Evolutionary conservation across 2,329 filamentous ascomycete species (phyloP).

Genomic region (Aspergillus sp.): DNA sequence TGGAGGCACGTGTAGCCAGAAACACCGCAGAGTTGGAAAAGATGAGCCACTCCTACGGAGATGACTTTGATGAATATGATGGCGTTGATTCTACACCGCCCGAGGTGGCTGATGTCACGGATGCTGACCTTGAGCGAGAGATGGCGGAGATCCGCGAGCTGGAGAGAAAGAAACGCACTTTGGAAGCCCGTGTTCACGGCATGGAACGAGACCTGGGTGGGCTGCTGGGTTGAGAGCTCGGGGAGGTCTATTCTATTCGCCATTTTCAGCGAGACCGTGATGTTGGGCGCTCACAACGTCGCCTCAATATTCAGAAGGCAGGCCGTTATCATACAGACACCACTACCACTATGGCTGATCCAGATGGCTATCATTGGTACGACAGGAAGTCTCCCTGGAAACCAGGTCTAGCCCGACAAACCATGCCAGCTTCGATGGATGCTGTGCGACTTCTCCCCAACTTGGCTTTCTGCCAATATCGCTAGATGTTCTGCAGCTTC

Average conservation of each 20-base stretch:
- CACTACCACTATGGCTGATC: not conserved
- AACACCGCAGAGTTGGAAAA: conserved; percentile 73
- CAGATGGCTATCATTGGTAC: not conserved
- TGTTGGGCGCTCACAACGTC: not conserved
- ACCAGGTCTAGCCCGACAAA: not conserved
- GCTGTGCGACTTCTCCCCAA: not conserved
- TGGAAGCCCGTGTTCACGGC: conserved; percentile 66
- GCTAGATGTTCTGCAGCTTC: not conserved
- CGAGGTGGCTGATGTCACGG: conserved; percentile 35
- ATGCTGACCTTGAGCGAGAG: conserved; percentile 48
- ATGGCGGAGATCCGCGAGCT: conserved; percentile 61
- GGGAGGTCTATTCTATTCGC: not conserved
- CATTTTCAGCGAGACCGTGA: not conserved
- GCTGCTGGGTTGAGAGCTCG: conserved; percentile 50
- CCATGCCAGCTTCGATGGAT: not conserved
- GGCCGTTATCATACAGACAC: not conserved
- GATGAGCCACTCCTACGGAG: conserved; percentile 64
- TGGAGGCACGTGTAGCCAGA: conserved; percentile 76
- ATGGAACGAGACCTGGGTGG: conserved; percentile 71
- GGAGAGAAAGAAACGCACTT: conserved; percentile 62
- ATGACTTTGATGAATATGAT: conserved; percentile 58
- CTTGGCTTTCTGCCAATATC: not conserved
- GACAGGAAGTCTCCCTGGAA: not conserved
- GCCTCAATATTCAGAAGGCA: not conserved
- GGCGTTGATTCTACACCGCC: conserved; percentile 37